Evolutionary conservation across 2,329 filamentous ascomycete genomes (phyloP).

Genomic region (Xylariaceae sp.): DNA sequence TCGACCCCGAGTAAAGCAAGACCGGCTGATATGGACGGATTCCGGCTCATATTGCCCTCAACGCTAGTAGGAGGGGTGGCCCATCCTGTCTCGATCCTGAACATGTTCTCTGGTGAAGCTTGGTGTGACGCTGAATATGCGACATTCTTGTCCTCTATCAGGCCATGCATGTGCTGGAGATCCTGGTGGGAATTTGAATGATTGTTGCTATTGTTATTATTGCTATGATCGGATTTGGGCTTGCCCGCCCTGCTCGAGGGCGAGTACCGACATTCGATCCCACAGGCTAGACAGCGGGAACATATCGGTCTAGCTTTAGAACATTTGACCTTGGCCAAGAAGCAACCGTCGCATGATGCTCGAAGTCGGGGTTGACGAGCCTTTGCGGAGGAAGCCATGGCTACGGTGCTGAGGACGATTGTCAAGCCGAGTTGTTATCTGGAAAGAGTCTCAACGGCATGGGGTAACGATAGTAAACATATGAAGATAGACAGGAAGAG

Average conservation of each 20-base stretch:
- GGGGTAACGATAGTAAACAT: constrained; percentile 11
- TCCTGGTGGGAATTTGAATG: constrained; percentile 24
- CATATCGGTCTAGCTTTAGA: constrained; percentile 57
- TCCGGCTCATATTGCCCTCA: constrained; percentile 39
- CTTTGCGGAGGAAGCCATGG: constrained; percentile 35
- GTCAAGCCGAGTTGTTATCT: constrained; percentile 4
- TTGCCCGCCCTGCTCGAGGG: constrained; percentile 55
- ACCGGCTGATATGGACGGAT: constrained; percentile 40
- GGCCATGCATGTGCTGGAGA: constrained; percentile 23
- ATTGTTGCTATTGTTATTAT: constrained; percentile 15
- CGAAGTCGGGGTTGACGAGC: constrained; percentile 46
- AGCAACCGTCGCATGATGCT: constrained; percentile 58
- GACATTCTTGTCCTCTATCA: constrained; percentile 36
- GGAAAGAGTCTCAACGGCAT: constrained; percentile 5
- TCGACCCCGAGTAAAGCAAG: constrained; percentile 38
- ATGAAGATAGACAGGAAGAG: constrained; percentile 10
- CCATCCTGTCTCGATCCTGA: constrained; percentile 44
- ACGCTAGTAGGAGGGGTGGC: constrained; percentile 41
- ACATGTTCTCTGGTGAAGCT: constrained; percentile 36
- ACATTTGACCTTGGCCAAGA: constrained; percentile 60
- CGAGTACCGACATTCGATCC: constrained; percentile 55
- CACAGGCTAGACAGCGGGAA: constrained; percentile 53
- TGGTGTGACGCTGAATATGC: constrained; percentile 33
- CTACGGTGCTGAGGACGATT: constrained; percentile 5
- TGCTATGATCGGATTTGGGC: constrained; percentile 43